Conservation (phyloP, 2,329 filamentous ascomycete genomes). For the Trichoderma sp. region DNA sequence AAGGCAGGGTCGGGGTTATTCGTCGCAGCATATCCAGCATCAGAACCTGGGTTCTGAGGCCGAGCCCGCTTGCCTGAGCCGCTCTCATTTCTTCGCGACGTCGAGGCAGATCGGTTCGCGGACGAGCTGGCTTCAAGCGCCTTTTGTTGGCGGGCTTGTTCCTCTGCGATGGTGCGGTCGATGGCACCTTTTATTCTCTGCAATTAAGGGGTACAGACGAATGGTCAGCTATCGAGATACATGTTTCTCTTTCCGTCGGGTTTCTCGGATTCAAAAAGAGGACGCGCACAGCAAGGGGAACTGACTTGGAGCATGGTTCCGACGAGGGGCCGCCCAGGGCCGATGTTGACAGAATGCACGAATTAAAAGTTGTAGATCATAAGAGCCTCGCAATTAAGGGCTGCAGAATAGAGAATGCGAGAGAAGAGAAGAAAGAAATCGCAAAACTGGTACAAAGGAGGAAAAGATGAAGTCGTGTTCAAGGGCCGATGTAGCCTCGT, state of each 20-base stretch:
- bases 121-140: slow-evolving; percentile 45
- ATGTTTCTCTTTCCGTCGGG: neutral
- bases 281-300: neutral
- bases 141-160: slow-evolving; percentile 77
- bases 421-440: neutral
- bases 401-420: neutral
- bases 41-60: slow-evolving; percentile 39
- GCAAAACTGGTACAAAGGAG: neutral
- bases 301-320: slow-evolving; percentile 34
- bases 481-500: neutral
- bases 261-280: neutral
- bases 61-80: slow-evolving; percentile 32
- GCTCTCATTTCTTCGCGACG: slow-evolving; percentile 41
- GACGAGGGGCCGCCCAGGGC: neutral
- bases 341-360: neutral
- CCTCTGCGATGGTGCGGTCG: slow-evolving; percentile 84
- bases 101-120: slow-evolving; percentile 39
- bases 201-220: neutral
- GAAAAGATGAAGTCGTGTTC: neutral
- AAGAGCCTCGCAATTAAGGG: neutral
- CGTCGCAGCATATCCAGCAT: slow-evolving; percentile 39
- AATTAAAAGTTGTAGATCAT: slow-evolving; percentile 8
- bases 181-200: slow-evolving; percentile 82
- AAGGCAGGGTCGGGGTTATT: slow-evolving; percentile 76
- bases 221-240: slow-evolving; percentile 5